Base-by-base conservation (phyloP, 352 stramenopile genomes). In the Pythium biforme region DNA sequence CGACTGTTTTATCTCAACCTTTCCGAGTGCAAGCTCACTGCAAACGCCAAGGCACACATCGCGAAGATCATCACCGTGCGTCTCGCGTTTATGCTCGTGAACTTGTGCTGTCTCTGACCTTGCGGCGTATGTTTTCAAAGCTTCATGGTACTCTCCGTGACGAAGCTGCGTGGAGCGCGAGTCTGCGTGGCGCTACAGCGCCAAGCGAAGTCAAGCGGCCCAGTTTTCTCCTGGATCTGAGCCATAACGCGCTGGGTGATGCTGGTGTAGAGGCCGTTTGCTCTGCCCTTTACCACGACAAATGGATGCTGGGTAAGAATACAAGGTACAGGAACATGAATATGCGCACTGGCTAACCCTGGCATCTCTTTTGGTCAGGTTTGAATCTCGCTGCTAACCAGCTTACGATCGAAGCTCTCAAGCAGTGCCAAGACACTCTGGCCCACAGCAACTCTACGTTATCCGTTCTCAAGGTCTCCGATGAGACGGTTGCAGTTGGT, bases 231-330 rank as follows among this genome's bases (percentile, higher is more conserved):
- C 53, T 89, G 1, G 77, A 89, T 64, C 55, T 89, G 14, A 81
- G 70, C 5, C 58, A 72, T 5, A 89, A 89, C 33, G 49, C 64
- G 1, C 55, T 89, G 7, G 73, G 77, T 5, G 79, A 87, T 41
- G 59, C 70, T 9, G 56, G 64, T 5, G 63, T 69, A 12, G 68
- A 80, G 59, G 53, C 66, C 15, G 66, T 88, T n/a, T 75, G 63
- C 41, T 69, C 76, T 27, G 70, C 73, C n/a, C 80, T 89, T 25
- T 81, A 73, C 45, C 77, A 85, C 58, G 77, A 89, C 66, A 89
- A 88, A 55, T 89, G 80, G 80, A 25, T 88, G 9, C 52, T 89
- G 5, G 77, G 76, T 86, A 62, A 60, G 41, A n/a, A n/a, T n/a
- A n/a, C n/a, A n/a, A n/a, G n/a, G n/a, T n/a, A 2, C 37, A n/a